Percentiles rank a stretch among this genome's conserved stretches.
These are phyloP conservation scores for Trichoderma breve DNA, from an alignment of 2,329 filamentous ascomycete species.

Conservation along the genomic window DNA sequence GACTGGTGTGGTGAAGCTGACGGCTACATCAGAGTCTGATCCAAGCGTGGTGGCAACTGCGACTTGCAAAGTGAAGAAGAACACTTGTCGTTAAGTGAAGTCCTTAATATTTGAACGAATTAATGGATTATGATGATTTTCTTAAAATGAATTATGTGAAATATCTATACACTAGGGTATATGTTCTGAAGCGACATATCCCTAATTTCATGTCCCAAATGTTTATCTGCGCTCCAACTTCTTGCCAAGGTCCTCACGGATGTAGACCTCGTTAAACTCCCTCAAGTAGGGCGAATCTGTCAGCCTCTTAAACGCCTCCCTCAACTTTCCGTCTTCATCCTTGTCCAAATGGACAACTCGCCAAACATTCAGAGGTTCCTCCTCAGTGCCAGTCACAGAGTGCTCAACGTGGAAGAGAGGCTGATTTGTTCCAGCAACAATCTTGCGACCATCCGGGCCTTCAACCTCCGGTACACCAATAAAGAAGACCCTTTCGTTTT, in stretches of 20 bases:
- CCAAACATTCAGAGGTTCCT: constrained; percentile 21
- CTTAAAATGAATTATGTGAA: neutral
- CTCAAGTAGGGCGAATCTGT: constrained; percentile 13
- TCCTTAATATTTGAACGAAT: neutral
- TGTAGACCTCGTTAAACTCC: constrained; percentile 20
- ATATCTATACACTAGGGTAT: neutral
- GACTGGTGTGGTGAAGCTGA: constrained; percentile 30
- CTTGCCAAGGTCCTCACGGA: constrained; percentile 19
- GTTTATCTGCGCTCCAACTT: constrained; percentile 9
- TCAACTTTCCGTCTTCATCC: constrained; percentile 13
- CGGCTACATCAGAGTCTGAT: constrained; percentile 47
- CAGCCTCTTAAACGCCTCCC: neutral
- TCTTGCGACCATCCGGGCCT: constrained; percentile 19
- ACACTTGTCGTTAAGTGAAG: neutral
- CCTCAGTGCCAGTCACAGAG: constrained; percentile 10
- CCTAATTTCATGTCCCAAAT: neutral
- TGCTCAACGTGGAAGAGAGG: constrained; percentile 23
- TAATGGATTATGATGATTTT: neutral
- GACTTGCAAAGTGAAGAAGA: constrained; percentile 34
- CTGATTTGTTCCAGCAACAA: constrained; percentile 22
- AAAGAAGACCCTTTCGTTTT: constrained; percentile 19
- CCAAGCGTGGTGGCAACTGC: constrained; percentile 29
- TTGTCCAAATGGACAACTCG: constrained; percentile 18
- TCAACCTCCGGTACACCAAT: constrained; percentile 21
- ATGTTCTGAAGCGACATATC: neutral